Evolutionary conservation across 2,329 filamentous ascomycete genomes (phyloP).

Genomic region (Pseudocercospora ulei): DNA sequence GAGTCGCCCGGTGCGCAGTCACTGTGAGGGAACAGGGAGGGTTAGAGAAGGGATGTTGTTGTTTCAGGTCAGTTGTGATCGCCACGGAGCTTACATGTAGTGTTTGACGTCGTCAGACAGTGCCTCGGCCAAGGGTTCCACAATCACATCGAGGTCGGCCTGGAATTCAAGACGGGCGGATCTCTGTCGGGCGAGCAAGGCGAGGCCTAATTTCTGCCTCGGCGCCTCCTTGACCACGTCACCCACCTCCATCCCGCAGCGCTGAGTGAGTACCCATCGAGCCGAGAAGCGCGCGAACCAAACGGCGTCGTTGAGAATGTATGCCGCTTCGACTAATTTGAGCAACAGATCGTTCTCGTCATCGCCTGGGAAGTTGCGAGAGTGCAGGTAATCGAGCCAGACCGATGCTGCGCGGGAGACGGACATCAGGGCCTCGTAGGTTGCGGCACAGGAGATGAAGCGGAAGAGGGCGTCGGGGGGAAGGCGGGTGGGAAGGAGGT

Average conservation of each 20-base stretch:
- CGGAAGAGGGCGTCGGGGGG: slow-evolving; percentile 20
- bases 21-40: background rate
- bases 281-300: slow-evolving; percentile 29
- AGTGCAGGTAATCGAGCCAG: slow-evolving; percentile 30
- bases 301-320: slow-evolving; percentile 27
- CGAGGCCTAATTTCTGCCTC: slow-evolving; percentile 12
- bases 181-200: slow-evolving; percentile 19
- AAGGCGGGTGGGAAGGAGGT: slow-evolving; percentile 24
- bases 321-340: slow-evolving; percentile 25
- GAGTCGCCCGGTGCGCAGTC: slow-evolving; percentile 27
- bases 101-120: slow-evolving; percentile 25
- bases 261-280: slow-evolving; percentile 20
- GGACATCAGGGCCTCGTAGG: slow-evolving; percentile 26
- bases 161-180: slow-evolving; percentile 13
- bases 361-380: slow-evolving; percentile 6
- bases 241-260: slow-evolving; percentile 6
- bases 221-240: slow-evolving; percentile 6
- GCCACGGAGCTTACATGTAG: slow-evolving; percentile 19
- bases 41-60: background rate
- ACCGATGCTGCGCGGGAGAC: slow-evolving; percentile 20
- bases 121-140: slow-evolving; percentile 23
- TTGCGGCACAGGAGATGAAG: slow-evolving; percentile 21
- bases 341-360: slow-evolving; percentile 13
- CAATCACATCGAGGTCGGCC: slow-evolving; percentile 25
- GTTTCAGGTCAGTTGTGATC: no score